Percentiles rank a stretch among this genome's conserved stretches.
These are phyloP conservation scores for Apiotrichum mycotoxinovorans DNA, from an alignment of 1,284 basidiomycete species.

Conservation along the genomic window DNA sequence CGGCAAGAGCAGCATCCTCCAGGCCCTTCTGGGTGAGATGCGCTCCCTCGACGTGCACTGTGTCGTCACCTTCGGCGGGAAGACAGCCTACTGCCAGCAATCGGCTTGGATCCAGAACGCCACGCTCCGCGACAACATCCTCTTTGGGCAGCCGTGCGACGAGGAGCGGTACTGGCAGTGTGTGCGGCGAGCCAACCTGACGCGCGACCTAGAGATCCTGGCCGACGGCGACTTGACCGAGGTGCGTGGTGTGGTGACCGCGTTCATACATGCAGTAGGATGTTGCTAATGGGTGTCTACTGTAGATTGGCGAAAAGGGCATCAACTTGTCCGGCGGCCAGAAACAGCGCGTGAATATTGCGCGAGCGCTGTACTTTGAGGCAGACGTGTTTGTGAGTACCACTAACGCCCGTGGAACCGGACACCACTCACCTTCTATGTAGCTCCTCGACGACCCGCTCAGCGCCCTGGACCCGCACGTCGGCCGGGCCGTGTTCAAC, in stretches of 20 bases:
- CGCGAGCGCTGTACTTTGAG: slow-evolving; percentile 77
- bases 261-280: no score
- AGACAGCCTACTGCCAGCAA: slow-evolving; percentile 69
- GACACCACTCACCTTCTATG: background rate
- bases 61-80: slow-evolving; percentile 60
- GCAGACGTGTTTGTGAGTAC: slow-evolving; percentile 65
- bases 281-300: no score
- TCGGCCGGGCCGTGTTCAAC: slow-evolving; percentile 79
- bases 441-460: slow-evolving; percentile 74
- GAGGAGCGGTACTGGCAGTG: slow-evolving; percentile 67
- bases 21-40: slow-evolving; percentile 70
- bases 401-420: background rate
- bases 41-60: slow-evolving; percentile 55
- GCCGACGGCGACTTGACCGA: slow-evolving; percentile 70
- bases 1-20: slow-evolving; percentile 63
- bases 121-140: slow-evolving; percentile 57
- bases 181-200: slow-evolving; percentile 60
- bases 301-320: slow-evolving; percentile 50
- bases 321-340: slow-evolving; percentile 49
- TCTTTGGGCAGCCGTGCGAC: slow-evolving; percentile 67
- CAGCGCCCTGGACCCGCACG: slow-evolving; percentile 77
- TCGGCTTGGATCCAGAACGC: slow-evolving; percentile 86
- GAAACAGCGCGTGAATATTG: slow-evolving; percentile 57
- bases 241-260: no score
- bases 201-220: slow-evolving; percentile 67